These are phyloP conservation scores for Fraxinus xanthoxyloides DNA, from an alignment of 305 asterid genomes.

Conservation along the genomic window DNA sequence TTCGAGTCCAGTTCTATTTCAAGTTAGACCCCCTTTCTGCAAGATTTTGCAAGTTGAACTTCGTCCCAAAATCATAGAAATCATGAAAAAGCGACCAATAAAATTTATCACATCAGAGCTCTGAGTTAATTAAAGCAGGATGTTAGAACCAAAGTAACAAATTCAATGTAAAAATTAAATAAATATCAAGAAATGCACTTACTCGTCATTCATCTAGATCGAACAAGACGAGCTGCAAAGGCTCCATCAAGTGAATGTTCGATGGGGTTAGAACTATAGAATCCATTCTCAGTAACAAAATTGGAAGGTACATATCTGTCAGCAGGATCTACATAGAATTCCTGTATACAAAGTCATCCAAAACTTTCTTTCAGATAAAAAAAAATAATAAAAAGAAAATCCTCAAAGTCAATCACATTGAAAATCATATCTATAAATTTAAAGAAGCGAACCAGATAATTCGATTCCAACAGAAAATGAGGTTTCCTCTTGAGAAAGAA, in stretches of 20 bases:
- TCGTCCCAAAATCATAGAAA: background rate
- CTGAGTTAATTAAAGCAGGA: background rate
- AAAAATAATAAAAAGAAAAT: background rate
- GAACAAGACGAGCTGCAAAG: constrained; percentile 91
- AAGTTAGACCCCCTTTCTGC: background rate
- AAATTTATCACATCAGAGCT: background rate
- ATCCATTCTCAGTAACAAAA: constrained; percentile 60
- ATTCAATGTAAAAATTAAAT: background rate
- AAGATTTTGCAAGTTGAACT: background rate
- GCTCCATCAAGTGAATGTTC: constrained; percentile 87
- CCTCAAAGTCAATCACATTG: background rate
- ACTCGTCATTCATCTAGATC: constrained; percentile 34
- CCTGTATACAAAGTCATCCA: constrained; percentile 40
- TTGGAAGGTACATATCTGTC: constrained; percentile 49
- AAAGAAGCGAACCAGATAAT: background rate
- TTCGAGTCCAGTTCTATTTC: background rate
- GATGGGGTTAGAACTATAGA: constrained; percentile 68
- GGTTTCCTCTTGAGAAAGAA: background rate
- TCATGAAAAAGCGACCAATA: background rate
- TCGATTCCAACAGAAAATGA: background rate
- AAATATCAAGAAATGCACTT: background rate
- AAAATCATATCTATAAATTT: background rate
- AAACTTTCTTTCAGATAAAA: background rate
- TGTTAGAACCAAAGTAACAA: constrained; percentile 8
- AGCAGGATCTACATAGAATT: constrained; percentile 60